Evolutionary conservation across 768 basidiomycete species (phyloP), one percentile per base, ranked within the genome.

Genomic region (Hydnomerulius pinastri): DNA sequence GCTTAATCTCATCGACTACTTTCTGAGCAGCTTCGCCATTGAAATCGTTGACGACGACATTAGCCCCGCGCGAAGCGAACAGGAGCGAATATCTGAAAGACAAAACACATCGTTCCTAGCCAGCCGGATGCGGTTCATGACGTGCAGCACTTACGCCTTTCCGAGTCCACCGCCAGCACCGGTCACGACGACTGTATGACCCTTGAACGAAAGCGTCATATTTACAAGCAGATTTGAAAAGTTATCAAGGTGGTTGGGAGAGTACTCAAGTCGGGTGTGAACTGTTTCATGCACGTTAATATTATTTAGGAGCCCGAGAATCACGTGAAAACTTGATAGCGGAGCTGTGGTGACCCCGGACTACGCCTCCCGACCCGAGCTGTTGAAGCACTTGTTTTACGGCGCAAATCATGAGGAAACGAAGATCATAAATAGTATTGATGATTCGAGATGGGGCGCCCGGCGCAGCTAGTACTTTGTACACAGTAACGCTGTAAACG

Each of bases 131-230:
- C 15, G 10, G n/a, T 17, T 35, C n/a, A n/a, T 28, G 18, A 15
- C 35, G 29, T 6, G 9, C 20, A 20, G 7, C 17, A 79, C 90
- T 61, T 64, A 98, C 90, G 90, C 81, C 73, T 83, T 87, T 37
- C 97, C 97, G 12, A 99, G 78, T 13, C 97, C 97, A 53, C 93
- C 92, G 12, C 97, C 97, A 36, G 94, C 95, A 39, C 97, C 97
- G 36, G 97, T 99, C 56, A 98, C 75, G 56, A 99, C 81, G 50
- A 94, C 90, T n/a, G 90, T 92, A 46, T 95, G 90, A 48, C 85
- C 85, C 70, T 88, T 84, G 78, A 92, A 96, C 2, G 86, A 88
- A 9, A 86, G 70, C 30, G 79, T 70, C 81, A 54, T 69, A 30
- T 15, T 45, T 23, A 10, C 18, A 18, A 38, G 28, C 25, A 13